Evolutionary conservation across 2,329 filamentous ascomycete genomes (phyloP), one percentile per base, ranked within the genome.

Genomic region (Sporothrix euskadiensis): DNA sequence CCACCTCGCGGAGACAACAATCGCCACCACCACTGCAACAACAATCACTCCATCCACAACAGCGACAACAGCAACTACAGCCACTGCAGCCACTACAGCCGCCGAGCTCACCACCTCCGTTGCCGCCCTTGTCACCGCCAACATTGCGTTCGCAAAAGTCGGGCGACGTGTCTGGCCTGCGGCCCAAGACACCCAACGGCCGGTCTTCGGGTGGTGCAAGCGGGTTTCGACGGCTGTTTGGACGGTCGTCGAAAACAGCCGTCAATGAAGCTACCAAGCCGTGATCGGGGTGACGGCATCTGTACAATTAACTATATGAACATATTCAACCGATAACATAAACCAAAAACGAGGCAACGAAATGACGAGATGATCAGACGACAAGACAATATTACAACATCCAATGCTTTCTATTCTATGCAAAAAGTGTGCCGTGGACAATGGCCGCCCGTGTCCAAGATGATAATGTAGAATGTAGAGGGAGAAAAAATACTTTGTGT

Each of bases 221-320:
- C 44, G 73, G 74, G 1, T 70, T 78, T 32, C 73, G 77, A 57
- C 73, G 77, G 16, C 68, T 78, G 5, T 77, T 78, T 69, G 73
- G 75, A 6, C 74, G 76, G 56, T 56, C 70, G 9, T 61, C 56
- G 2, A 52, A 49, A 56, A 54, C 56, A 26, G 9, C 47, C 8
- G 66, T 54, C 66, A 69, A 69, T 8, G 66, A 69, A 7, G 30
- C 26, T 8, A 47, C 66, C 19, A 69, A 54, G 16, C 65, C 35
- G 35, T 44, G n/a, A 65, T 41, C 35, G 10, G 2, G 1, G 3
- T 30, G 39, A 12, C 30, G 9, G 4, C 41, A 30, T 4, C n/a
- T 22, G 26, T 56, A 56, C 30, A 19, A 30, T n/a, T 32, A 32
- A 35, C 9, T 16, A 57, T 30, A 26, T 57, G 52, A 63, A 22